Conservation (phyloP, 2,329 filamentous ascomycete species). For the Karstenula rhodostoma region DNA sequence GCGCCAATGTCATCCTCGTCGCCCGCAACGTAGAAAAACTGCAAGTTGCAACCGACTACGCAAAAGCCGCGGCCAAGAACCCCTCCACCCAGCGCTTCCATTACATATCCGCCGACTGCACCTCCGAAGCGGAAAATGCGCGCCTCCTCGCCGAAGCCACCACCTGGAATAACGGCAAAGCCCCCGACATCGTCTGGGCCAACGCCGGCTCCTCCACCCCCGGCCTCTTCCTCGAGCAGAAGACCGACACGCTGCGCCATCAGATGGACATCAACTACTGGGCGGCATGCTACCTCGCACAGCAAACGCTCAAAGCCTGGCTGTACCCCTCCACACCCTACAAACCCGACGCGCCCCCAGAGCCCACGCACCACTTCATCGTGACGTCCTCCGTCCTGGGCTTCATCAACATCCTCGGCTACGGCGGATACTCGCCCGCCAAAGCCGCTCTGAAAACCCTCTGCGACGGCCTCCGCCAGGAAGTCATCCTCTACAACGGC, state of each 20-base stretch:
- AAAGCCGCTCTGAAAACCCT: constrained; percentile 87
- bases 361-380: constrained; percentile 76
- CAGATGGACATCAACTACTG: constrained; percentile 97
- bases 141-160: constrained; percentile 75
- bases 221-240: constrained; percentile 78
- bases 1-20: constrained; percentile 86
- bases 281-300: constrained; percentile 84
- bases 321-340: constrained; percentile 56
- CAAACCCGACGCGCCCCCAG: constrained; percentile 36
- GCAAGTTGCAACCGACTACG: constrained; percentile 69
- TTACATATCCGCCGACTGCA: constrained; percentile 84
- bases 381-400: constrained; percentile 83
- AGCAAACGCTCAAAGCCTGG: constrained; percentile 80
- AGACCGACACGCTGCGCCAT: constrained; percentile 69
- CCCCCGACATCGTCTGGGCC: constrained; percentile 91
- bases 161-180: constrained; percentile 75
- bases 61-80: constrained; percentile 73
- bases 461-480: constrained; percentile 82
- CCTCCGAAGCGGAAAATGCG: constrained; percentile 71
- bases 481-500: constrained; percentile 85
- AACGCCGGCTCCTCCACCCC: constrained; percentile 80
- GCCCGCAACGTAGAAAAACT: constrained; percentile 81
- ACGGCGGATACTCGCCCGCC: constrained; percentile 80
- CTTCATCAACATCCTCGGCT: constrained; percentile 81
- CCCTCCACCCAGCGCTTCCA: constrained; percentile 78